Conservation (phyloP, 2,329 filamentous ascomycete species). For the Exserohilum rostratum region DNA sequence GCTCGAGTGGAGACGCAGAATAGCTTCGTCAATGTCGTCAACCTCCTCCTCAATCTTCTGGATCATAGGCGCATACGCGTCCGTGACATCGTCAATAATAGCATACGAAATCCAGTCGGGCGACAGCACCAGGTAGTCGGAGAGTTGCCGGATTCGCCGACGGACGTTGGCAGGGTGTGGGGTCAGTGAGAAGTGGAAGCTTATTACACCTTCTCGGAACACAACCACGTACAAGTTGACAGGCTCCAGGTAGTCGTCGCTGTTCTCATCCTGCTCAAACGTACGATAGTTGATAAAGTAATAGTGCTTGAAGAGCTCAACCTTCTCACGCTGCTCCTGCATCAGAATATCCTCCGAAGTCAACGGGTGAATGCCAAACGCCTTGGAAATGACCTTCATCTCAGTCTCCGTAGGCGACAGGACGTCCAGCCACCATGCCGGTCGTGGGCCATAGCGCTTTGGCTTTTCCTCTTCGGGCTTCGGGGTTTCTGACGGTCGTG, state of each 20-base stretch:
- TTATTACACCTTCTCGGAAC: slow-evolving; percentile 92
- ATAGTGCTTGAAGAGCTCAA: slow-evolving; percentile 95
- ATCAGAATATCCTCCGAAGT: slow-evolving; percentile 97
- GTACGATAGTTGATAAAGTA: slow-evolving; percentile 99
- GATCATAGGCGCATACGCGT: slow-evolving; percentile 91
- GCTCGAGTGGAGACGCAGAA: slow-evolving; percentile 78
- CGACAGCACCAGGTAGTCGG: slow-evolving; percentile 89
- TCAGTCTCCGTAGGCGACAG: slow-evolving; percentile 89
- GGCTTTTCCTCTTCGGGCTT: slow-evolving; percentile 39
- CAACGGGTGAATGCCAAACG: slow-evolving; percentile 94
- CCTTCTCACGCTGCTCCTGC: slow-evolving; percentile 96
- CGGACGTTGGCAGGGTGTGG: slow-evolving; percentile 96
- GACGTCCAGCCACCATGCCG: slow-evolving; percentile 96
- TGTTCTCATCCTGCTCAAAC: slow-evolving; percentile 92
- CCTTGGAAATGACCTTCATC: slow-evolving; percentile 90
- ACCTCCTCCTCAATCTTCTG: slow-evolving; percentile 94
- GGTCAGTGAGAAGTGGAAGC: slow-evolving; percentile 95
- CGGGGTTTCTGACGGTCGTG: slow-evolving; percentile 53
- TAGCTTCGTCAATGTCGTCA: slow-evolving; percentile 93
- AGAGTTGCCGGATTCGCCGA: slow-evolving; percentile 87
- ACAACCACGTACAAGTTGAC: slow-evolving; percentile 98
- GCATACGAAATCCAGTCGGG: slow-evolving; percentile 99
- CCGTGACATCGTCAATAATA: slow-evolving; percentile 97
- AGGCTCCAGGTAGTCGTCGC: slow-evolving; percentile 88
- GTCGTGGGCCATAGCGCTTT: slow-evolving; percentile 72